Conservation (phyloP, 257 asterid species). For the Gentiana dahurica region DNA sequence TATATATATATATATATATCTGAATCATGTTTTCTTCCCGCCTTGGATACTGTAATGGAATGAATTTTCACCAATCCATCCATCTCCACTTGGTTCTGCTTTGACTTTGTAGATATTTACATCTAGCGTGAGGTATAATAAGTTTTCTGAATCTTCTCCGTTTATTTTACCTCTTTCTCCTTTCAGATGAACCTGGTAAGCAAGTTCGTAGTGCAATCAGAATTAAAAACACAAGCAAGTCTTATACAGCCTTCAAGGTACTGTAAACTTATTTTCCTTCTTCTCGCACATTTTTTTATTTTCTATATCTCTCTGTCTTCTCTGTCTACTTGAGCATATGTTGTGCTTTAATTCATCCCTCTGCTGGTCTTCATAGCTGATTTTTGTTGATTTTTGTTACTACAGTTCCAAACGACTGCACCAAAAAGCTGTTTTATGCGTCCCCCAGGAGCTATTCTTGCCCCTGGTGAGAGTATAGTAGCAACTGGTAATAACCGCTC, state of each 20-base stretch:
- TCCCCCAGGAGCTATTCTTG: conserved; percentile 89
- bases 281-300: conserved; percentile 1
- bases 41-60: no score
- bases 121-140: no score
- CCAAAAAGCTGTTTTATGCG: conserved; percentile 99
- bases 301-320: conserved; percentile 6
- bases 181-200: conserved; percentile 86
- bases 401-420: conserved; percentile 88
- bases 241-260: conserved; percentile 93
- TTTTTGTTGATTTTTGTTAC: conserved; percentile 16
- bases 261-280: background rate
- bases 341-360: conserved; percentile 1
- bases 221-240: conserved; percentile 89
- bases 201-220: conserved; percentile 88
- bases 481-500: conserved; percentile 64
- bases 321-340: background rate
- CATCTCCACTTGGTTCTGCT: no score
- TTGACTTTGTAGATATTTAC: no score
- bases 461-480: conserved; percentile 86
- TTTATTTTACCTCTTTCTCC: background rate
- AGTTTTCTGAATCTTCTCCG: background rate
- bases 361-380: conserved; percentile 5
- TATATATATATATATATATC: no score
- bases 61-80: no score
- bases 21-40: no score